Evolutionary conservation across 805 yeast genomes (phyloP), one percentile per base, ranked within the genome.

Genomic region (Jamesozyma jinghongensis): DNA sequence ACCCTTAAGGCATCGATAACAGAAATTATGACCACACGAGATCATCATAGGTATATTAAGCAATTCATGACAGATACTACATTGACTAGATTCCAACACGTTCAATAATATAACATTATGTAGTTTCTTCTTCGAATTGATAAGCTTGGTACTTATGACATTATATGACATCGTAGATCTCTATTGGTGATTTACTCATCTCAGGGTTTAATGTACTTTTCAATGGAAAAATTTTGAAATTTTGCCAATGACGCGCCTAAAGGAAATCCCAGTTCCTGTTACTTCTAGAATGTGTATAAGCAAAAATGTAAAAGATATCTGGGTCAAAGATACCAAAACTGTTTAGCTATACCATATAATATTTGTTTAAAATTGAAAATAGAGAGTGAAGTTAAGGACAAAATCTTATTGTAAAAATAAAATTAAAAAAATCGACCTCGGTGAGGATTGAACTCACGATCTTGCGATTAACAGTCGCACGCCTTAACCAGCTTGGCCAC

Each of bases 11-110:
- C 90, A 75, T 37, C 53, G 72, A 54, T 82, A 82, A 58, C 90
- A 83, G 50, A 76, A 81, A 25, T 81, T 73, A 54, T 83, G 92
- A 2, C 90, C 90, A 62, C 92, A 83, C 11, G 66, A 57, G 0
- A 77, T 66, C 50, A 75, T 64, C 50, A 77, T 74, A 2, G 92
- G 90, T 2, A 72, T 71, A 46, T 68, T 71, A 81, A 82, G 76
- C 37, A 73, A 61, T 39, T 82, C 90, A 28, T 79, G 77, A 52
- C 92, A 83, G 10, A 83, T 70, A 5, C 81, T 68, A 54, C 92
- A 83, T 27, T 53, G 37, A 35, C 30, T 19, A 1, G 31, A 8
- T 5, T 31, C 36, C 12, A 38, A 20, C 4, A 38, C 11, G 19
- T 33, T 26, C 3, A 32, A 27, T 4, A 38, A 8, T 8, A 38